A percentile compares a stretch with the other conserved stretches of the same genome.
Evolutionary conservation across 2,329 filamentous ascomycete species (phyloP).

Genomic region (Plenodomus lindquistii): DNA sequence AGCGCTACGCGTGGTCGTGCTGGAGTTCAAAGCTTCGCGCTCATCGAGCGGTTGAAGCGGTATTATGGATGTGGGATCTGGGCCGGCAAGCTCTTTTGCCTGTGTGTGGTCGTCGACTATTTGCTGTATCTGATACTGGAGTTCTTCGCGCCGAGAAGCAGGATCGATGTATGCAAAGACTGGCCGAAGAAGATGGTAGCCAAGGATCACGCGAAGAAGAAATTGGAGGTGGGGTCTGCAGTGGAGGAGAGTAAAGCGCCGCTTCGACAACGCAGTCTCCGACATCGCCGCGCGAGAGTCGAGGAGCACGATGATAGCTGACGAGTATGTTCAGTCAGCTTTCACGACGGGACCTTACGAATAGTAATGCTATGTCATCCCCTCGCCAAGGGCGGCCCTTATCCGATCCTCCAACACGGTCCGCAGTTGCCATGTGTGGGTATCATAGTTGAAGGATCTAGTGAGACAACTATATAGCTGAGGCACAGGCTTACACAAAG

Average conservation of each 20-base stretch:
- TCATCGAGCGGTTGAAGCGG: conserved; percentile 92
- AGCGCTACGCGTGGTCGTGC: conserved; percentile 71
- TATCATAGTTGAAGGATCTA: no score
- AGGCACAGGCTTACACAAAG: no score
- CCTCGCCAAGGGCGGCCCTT: no score
- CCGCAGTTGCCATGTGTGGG: no score
- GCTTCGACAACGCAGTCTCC: not conserved
- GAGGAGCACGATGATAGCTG: conserved; percentile 7
- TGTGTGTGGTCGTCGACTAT: conserved; percentile 94
- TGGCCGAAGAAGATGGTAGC: conserved; percentile 76
- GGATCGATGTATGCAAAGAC: conserved; percentile 85
- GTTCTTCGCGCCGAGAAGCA: conserved; percentile 78
- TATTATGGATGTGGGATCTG: conserved; percentile 99
- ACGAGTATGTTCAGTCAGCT: not conserved
- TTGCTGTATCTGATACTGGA: conserved; percentile 87
- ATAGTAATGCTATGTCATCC: no score
- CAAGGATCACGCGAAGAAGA: conserved; percentile 13
- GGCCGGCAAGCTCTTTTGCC: conserved; percentile 95
- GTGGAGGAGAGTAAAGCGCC: conserved; percentile 9
- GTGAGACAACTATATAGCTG: no score
- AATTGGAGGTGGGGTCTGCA: conserved; percentile 13
- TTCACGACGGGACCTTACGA: no score
- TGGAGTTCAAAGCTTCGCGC: conserved; percentile 80
- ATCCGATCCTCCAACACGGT: no score
- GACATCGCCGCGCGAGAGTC: not conserved